Percentiles rank a stretch among this genome's conserved stretches.
phyloP scores from a whole-genome alignment of 2,329 filamentous ascomycete species.

The Fusarium sp. region DNA sequence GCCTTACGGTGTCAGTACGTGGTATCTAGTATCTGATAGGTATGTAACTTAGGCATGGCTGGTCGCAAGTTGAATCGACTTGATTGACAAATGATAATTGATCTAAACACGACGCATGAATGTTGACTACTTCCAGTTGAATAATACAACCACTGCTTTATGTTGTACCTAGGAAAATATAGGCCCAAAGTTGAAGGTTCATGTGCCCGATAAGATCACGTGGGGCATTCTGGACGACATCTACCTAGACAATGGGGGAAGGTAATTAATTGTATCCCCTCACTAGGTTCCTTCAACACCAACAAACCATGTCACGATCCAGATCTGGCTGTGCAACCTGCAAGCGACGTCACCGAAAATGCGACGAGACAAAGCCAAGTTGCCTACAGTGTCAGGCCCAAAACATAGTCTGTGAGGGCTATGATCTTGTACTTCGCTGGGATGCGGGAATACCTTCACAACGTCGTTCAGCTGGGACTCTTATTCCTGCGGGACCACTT shows the following conservation, averaged over 20 bases:
- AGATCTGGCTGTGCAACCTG: slow-evolving; percentile 31
- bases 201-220: not conserved
- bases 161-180: not conserved
- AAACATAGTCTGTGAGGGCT: slow-evolving; percentile 22
- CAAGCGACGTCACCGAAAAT: slow-evolving; percentile 36
- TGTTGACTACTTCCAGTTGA: not conserved
- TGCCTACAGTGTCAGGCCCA: slow-evolving; percentile 24
- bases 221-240: not conserved
- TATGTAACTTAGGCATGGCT: not conserved
- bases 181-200: not conserved
- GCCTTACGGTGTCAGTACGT: too few species aligned
- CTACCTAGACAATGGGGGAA: not conserved
- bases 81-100: not conserved
- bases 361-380: slow-evolving; percentile 28
- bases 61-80: not conserved
- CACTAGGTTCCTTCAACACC: not conserved
- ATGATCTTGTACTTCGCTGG: slow-evolving; percentile 27
- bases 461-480: slow-evolving; percentile 12
- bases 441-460: slow-evolving; percentile 27
- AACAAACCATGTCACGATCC: slow-evolving; percentile 26
- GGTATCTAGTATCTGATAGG: too few species aligned
- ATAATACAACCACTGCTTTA: not conserved
- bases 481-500: slow-evolving; percentile 6
- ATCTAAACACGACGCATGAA: not conserved
- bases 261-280: not conserved